Conservation (phyloP, 352 stramenopile species). For the Phytophthora quininea region DNA sequence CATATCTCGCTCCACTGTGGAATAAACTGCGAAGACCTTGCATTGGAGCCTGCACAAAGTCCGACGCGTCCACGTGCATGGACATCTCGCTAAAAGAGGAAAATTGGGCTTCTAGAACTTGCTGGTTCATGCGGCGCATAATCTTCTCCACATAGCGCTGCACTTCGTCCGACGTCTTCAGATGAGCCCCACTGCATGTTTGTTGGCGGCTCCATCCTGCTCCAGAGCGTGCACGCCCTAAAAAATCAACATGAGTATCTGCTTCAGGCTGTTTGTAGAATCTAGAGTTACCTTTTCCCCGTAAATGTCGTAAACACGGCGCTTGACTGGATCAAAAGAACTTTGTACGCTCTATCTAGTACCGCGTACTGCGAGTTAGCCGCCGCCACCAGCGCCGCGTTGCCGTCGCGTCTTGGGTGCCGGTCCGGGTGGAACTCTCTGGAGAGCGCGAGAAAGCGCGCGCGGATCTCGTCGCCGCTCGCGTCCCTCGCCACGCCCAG, state of each 20-base stretch:
- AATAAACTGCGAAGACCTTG: slow-evolving; percentile 57
- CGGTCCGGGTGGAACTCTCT: slow-evolving; percentile 88
- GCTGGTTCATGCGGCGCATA: slow-evolving; percentile 68
- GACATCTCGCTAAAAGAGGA: slow-evolving; percentile 83
- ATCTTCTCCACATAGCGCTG: slow-evolving; percentile 62
- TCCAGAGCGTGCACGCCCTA: slow-evolving; percentile 70
- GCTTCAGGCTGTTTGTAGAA: not conserved
- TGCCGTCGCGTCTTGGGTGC: slow-evolving; percentile 36
- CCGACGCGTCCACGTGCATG: slow-evolving; percentile 80
- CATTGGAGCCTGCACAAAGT: slow-evolving; percentile 73
- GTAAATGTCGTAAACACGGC: slow-evolving; percentile 79
- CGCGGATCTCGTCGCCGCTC: slow-evolving; percentile 66
- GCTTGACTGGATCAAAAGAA: slow-evolving; percentile 74
- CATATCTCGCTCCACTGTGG: slow-evolving; percentile 46
- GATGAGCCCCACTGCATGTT: slow-evolving; percentile 46
- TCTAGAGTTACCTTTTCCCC: slow-evolving; percentile 58
- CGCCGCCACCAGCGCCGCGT: slow-evolving; percentile 58
- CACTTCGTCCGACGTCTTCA: slow-evolving; percentile 54
- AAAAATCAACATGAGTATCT: slow-evolving; percentile 2
- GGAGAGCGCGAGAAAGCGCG: slow-evolving; percentile 70
- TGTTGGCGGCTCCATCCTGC: slow-evolving; percentile 44
- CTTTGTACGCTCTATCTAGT: slow-evolving; percentile 85
- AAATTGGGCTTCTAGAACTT: slow-evolving; percentile 77
- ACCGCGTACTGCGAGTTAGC: slow-evolving; percentile 81
- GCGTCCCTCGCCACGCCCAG: slow-evolving; percentile 70